Evolutionary conservation across 148 eudicot species (phyloP), one percentile per base, ranked within the genome.

Genomic region (Heliosperma pusillum): DNA sequence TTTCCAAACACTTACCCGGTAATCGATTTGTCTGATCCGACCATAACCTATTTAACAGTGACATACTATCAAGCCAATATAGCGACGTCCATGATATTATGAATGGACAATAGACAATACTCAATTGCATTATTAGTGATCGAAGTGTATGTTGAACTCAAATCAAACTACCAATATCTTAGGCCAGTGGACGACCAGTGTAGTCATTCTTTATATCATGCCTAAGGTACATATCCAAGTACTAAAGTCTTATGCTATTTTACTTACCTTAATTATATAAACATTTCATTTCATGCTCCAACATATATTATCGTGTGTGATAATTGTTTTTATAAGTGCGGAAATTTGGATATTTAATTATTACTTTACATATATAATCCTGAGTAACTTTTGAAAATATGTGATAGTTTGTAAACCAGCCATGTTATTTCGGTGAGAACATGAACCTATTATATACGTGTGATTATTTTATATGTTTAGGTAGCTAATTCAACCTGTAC

Each of bases 101-200:
- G 55, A 50, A 60, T 59, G 64, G 64, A 60, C 27, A 60, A 22
- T 60, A 60, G 64, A 24, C 26, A 22, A 11, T 50, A 50, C 17
- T 50, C 55, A 50, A 16, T 50, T 2, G 64, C 64, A 60, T 61
- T 61, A 12, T 17, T 61, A n/a, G n/a, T n/a, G n/a, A n/a, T n/a
- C n/a, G 17, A 24, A 61, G 30, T 61, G 36, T 25, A 17, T 61
- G 36, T 25, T 16, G 66, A 61, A 9, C 30, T 61, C 17, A 61
- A 24, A 21, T 61, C 16, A 20, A 6, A 36, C 10, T 3, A 2
- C 25, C 1, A 26, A 61, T 27, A 60, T 10, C 25, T 33, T 22
- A 61, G 66, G 66, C 33, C 66, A 61, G 66, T 61, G 66, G 66
- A 24, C 12, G 33, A 61, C 30, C 30, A 26, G 15, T 61, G 66